These are phyloP conservation scores for Pythium myriotylum DNA, from an alignment of 352 stramenopile species.

Conservation along the genomic window DNA sequence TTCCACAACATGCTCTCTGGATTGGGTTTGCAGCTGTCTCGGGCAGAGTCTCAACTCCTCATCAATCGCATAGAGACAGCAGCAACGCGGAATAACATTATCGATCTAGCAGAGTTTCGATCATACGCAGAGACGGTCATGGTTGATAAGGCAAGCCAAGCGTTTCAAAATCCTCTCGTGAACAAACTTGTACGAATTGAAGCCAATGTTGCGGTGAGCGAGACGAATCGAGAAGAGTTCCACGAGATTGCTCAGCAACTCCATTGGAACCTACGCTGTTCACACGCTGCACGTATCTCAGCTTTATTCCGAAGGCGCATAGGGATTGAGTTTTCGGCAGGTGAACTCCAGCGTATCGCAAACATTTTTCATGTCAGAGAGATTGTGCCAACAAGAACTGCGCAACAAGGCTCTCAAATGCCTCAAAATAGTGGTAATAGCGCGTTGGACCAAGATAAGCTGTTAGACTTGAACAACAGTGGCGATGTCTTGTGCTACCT, in stretches of 20 bases:
- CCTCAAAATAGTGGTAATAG: too few relatives aligned
- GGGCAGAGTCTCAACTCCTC: constrained; percentile 41
- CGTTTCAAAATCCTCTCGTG: neutral
- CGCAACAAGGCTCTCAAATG: too few relatives aligned
- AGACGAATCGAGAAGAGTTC: constrained; percentile 2
- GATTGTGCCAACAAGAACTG: constrained; percentile 16
- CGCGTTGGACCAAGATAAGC: constrained; percentile 23
- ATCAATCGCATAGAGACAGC: constrained; percentile 48
- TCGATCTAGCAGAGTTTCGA: constrained; percentile 36
- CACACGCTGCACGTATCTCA: constrained; percentile 31
- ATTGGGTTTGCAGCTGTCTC: constrained; percentile 49
- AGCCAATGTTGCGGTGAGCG: constrained; percentile 1
- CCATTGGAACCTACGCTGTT: constrained; percentile 43
- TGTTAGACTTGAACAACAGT: constrained; percentile 43
- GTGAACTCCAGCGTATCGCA: constrained; percentile 41
- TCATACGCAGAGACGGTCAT: constrained; percentile 26
- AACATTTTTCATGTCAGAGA: constrained; percentile 51
- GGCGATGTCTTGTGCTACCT: constrained; percentile 36
- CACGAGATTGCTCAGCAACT: constrained; percentile 45
- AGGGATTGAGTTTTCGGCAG: constrained; percentile 29
- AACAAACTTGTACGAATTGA: constrained; percentile 4
- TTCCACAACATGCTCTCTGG: constrained; percentile 44
- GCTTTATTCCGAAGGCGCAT: constrained; percentile 32
- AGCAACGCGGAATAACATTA: constrained; percentile 14
- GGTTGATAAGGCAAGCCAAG: neutral